Base-by-base conservation (phyloP, 1,284 basidiomycete species). In the Xerocomus amazonicus region DNA sequence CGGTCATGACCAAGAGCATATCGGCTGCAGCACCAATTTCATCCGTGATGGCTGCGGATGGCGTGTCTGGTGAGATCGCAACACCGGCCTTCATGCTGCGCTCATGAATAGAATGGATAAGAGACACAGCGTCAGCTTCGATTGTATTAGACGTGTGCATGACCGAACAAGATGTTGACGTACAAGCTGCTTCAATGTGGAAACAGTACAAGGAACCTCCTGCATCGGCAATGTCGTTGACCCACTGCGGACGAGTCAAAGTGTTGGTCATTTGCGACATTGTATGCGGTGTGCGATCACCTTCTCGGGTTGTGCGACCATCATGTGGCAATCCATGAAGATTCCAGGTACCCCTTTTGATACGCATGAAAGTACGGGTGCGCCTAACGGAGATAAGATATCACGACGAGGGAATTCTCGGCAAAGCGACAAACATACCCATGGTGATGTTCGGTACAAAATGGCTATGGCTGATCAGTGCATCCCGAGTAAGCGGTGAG, bases 241-340 rank as follows among this genome's bases (percentile, higher is more conserved):
- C 91, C 97, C 97, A 99, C 89, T 97, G 12, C 62, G 6, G 43
- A 50, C 39, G 36, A 38, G 50, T 44, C 40, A n/a, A 45, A 12
- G 27, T 23, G 49, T 53, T 10, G 42, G 19, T 10, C 16, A 17
- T 36, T n/a, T 45, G 35, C 37, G 19, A 40, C 3, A 19, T 6
- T 17, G 9, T 29, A 39, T 14, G 32, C 29, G 29, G 17, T 27
- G 45, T 19, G 38, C 9, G 35, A 14, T 43, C 61, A 91, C 94
- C 78, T 88, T 86, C 61, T 90, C 89, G 3, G 97, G 97, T 54
- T 98, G 78, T 0, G 94, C 73, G 14, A 99, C 97, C 97, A 99
- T 99, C 97, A 99, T 99, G 73, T 99, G 97, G 72, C 95, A 98
- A 71, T 99, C 97, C 96, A 99, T 99, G 74, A 95, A 99, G 59